Evolutionary conservation across 371 early-diverging fungal species (phyloP).

Genomic region (Rhizopus microsporus): DNA sequence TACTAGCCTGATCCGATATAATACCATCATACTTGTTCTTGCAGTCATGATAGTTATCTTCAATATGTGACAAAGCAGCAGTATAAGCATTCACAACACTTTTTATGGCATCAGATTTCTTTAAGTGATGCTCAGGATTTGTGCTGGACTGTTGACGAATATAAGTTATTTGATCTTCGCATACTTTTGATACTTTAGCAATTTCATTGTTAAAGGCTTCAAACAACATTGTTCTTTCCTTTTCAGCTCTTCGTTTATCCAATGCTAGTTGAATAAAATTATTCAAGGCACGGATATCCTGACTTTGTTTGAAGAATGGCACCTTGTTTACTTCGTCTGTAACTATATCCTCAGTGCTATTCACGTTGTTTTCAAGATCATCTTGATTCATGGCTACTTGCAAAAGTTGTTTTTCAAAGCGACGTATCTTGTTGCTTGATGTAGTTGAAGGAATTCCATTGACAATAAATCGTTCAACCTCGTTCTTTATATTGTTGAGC

Average conservation of each 20-base stretch:
- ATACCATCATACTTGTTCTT: slow-evolving; percentile 32
- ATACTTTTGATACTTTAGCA: slow-evolving; percentile 22
- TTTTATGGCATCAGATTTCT: slow-evolving; percentile 37
- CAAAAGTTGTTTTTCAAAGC: slow-evolving; percentile 18
- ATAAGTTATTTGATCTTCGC: slow-evolving; percentile 45
- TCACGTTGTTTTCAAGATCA: slow-evolving; percentile 24
- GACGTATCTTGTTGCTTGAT: slow-evolving; percentile 18
- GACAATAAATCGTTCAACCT: slow-evolving; percentile 12
- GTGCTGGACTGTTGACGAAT: slow-evolving; percentile 40
- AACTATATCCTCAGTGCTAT: slow-evolving; percentile 18
- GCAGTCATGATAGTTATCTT: slow-evolving; percentile 32
- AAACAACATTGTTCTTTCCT: slow-evolving; percentile 27
- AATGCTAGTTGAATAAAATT: slow-evolving; percentile 16
- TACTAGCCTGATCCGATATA: slow-evolving; percentile 28
- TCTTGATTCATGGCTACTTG: slow-evolving; percentile 16
- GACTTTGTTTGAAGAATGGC: slow-evolving; percentile 20
- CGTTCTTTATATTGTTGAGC: slow-evolving; percentile 8
- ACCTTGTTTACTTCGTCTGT: slow-evolving; percentile 21
- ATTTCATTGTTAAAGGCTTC: slow-evolving; percentile 23
- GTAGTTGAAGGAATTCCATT: background rate
- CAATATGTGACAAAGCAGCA: slow-evolving; percentile 31
- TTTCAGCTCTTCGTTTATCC: slow-evolving; percentile 24
- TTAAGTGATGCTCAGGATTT: slow-evolving; percentile 40
- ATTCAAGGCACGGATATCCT: slow-evolving; percentile 8
- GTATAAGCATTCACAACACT: slow-evolving; percentile 35